Conservation (phyloP, 1,284 basidiomycete species). For the Amylostereum areolatum region DNA sequence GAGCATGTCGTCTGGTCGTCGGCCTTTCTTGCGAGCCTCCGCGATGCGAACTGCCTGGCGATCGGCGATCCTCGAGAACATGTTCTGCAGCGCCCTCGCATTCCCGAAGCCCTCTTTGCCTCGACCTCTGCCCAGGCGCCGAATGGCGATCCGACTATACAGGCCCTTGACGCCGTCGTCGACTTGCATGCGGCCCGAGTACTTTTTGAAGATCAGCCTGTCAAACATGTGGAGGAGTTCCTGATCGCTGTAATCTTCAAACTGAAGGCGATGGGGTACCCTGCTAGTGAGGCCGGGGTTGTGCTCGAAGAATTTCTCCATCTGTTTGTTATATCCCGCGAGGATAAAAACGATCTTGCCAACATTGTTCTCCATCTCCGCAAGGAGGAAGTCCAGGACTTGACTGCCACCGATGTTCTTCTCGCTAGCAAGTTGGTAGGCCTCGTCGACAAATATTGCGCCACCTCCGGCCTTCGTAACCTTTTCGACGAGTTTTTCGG, state of each 20-base stretch:
- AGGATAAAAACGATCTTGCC: constrained; percentile 62
- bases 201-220: constrained; percentile 39
- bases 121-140: constrained; percentile 49
- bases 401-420: constrained; percentile 42
- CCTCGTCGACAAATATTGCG: constrained; percentile 61
- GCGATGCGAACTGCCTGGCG: constrained; percentile 47
- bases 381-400: constrained; percentile 60
- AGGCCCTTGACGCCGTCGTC: constrained; percentile 50
- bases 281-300: constrained; percentile 63
- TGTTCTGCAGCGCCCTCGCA: constrained; percentile 50
- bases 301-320: constrained; percentile 53
- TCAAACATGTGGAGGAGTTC: constrained; percentile 51
- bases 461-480: constrained; percentile 51
- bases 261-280: constrained; percentile 54
- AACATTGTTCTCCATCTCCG: constrained; percentile 65
- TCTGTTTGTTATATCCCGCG: too few species aligned
- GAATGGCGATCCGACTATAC: constrained; percentile 49
- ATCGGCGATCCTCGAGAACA: constrained; percentile 37
- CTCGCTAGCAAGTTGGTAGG: constrained; percentile 52
- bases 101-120: constrained; percentile 57
- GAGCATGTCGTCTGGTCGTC: constrained; percentile 37
- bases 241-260: constrained; percentile 52
- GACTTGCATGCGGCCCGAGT: constrained; percentile 42
- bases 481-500: constrained; percentile 43
- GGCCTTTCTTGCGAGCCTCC: constrained; percentile 32